phyloP scores from a whole-genome alignment of 192 early-diverging fungal genomes.

The Thamnidium elegans region DNA sequence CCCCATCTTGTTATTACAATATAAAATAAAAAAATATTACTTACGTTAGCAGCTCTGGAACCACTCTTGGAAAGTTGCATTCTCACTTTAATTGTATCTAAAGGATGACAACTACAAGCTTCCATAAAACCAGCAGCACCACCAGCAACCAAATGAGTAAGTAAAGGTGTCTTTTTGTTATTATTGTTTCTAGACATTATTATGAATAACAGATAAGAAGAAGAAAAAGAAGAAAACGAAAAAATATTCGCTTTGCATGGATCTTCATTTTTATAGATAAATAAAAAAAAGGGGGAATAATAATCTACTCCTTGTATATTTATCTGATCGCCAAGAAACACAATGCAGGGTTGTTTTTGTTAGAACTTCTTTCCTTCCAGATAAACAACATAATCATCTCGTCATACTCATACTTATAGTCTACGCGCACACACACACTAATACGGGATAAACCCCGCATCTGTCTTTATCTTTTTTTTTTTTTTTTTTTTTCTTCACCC shows the following conservation, averaged over 20 bases:
- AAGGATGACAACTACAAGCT: conserved; percentile 84
- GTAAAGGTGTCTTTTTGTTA: conserved; percentile 41
- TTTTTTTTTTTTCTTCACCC: too few species aligned
- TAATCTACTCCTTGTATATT: too few species aligned
- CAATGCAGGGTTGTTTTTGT: too few species aligned
- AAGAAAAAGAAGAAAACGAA: conserved; percentile 9
- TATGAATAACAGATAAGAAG: background rate
- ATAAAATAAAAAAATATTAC: background rate
- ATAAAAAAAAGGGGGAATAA: background rate
- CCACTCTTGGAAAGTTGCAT: conserved; percentile 84
- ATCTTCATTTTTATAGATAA: conserved; percentile 4
- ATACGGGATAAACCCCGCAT: too few species aligned
- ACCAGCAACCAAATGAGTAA: conserved; percentile 82
- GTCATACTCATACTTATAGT: too few species aligned
- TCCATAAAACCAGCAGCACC: conserved; percentile 89
- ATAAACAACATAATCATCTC: too few species aligned
- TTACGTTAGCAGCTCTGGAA: conserved; percentile 50
- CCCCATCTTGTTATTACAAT: background rate
- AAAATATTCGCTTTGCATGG: background rate
- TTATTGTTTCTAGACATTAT: conserved; percentile 14
- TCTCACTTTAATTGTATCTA: conserved; percentile 97
- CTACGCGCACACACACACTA: too few species aligned
- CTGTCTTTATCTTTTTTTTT: too few species aligned
- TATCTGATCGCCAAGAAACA: too few species aligned
- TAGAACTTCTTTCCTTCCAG: too few species aligned